Evolutionary conservation across 768 basidiomycete genomes (phyloP), one percentile per base, ranked within the genome.

Genomic region (Tulasnella sp.): DNA sequence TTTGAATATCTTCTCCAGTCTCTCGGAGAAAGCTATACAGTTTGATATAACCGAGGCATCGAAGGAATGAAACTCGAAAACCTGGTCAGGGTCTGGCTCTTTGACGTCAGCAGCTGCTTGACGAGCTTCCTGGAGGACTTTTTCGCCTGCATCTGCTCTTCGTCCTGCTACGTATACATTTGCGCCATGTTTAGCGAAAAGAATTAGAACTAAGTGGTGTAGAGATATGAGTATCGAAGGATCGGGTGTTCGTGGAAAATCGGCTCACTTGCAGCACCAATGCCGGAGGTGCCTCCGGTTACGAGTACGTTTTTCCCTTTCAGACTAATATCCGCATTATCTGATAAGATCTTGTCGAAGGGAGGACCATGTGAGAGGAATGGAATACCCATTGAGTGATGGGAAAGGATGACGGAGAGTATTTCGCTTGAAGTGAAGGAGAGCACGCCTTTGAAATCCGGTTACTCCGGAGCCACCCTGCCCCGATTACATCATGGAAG

Each of bases 91-190:
- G 25, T 42, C 37, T 27, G 37, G 39, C 45, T 29, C 22, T 3
- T 28, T 16, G 24, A 24, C 28, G 4, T n/a, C 32, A 9, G 47
- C 47, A n/a, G 39, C 39, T n/a, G 39, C 39, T n/a, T 5, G 19
- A 5, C 39, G 39, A 10, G 6, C 39, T 12, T 51, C 43, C 19
- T n/a, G 19, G 13, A 51, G 48, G 48, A 51, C 15, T 22, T 28
- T n/a, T 2, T 41, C 37, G 2, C 39, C 48, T 4, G 48, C 48
- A 28, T 51, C 48, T 28, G 37, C 37, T n/a, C 43, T 51, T 41
- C 48, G 35, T 28, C 48, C 48, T n/a, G 48, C 48, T 12, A 51
- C 43, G 28, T 51, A 24, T 15, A 51, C 27, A 31, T 51, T 51
- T 9, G 48, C 48, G 15, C 48, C 48, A 10, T 41, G 48, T 40